Percentiles rank a stretch among this genome's conserved stretches.
Evolutionary conservation across 768 basidiomycete species (phyloP).

Genomic region (Boletus rubroflammeus): DNA sequence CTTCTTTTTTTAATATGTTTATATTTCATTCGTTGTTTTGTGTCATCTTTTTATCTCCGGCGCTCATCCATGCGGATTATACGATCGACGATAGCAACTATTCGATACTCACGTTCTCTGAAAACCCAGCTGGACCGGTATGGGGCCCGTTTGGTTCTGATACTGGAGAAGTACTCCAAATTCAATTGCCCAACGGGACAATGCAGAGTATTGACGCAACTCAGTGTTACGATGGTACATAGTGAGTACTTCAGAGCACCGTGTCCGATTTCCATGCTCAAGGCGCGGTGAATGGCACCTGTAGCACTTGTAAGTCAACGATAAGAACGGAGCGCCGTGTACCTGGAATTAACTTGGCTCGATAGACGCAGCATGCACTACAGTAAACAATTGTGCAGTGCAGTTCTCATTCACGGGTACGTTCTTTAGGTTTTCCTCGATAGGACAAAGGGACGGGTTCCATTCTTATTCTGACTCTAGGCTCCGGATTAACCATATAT

Average conservation of each 20-base stretch:
- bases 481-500: conserved; percentile 30
- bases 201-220: conserved; percentile 21
- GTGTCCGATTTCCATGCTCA: conserved; percentile 2
- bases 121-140: conserved; percentile 26
- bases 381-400: conserved; percentile 24
- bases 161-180: conserved; percentile 15
- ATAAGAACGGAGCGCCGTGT: not conserved
- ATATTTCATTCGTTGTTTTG: not conserved
- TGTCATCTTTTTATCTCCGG: not conserved
- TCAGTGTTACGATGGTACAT: conserved; percentile 25
- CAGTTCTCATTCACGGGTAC: conserved; percentile 26
- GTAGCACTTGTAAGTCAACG: conserved; percentile 23
- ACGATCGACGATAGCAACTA: conserved; percentile 28
- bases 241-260: conserved; percentile 14
- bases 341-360: not conserved
- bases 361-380: conserved; percentile 22
- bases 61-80: conserved; percentile 21
- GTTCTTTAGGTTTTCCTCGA: not conserved
- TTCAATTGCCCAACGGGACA: conserved; percentile 26
- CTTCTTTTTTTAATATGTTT: conserved; percentile 8
- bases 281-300: not conserved
- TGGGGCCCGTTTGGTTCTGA: conserved; percentile 27
- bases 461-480: conserved; percentile 2
- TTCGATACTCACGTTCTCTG: conserved; percentile 23
- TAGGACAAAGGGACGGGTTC: not conserved